Evolutionary conservation across 768 basidiomycete genomes (phyloP).

Genomic region (Obba rivulosa): DNA sequence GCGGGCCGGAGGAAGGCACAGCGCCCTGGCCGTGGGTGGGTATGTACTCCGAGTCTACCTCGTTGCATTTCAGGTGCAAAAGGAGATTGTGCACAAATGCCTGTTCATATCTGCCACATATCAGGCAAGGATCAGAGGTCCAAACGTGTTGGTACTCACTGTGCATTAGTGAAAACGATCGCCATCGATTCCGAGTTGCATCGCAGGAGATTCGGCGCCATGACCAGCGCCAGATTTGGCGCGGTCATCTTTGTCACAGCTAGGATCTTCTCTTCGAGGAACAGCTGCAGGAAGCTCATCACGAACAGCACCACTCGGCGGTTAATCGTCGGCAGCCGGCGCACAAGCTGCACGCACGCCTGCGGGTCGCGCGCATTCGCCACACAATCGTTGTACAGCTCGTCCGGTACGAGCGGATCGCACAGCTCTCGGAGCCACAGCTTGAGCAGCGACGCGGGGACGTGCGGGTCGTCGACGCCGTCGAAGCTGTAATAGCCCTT

Average conservation of each 20-base stretch:
- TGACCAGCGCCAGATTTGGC: constrained; percentile 81
- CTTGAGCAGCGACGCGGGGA: constrained; percentile 86
- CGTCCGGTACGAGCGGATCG: constrained; percentile 88
- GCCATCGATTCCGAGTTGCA: constrained; percentile 87
- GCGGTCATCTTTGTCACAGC: constrained; percentile 84
- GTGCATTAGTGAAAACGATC: constrained; percentile 86
- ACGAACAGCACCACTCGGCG: constrained; percentile 83
- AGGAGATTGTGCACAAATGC: constrained; percentile 83
- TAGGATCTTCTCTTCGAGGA: constrained; percentile 73
- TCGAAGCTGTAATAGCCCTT: constrained; percentile 88
- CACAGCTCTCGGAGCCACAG: constrained; percentile 90
- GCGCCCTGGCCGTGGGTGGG: constrained; percentile 79
- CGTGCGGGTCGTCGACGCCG: constrained; percentile 85
- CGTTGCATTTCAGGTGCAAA: constrained; percentile 68
- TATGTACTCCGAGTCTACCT: constrained; percentile 71
- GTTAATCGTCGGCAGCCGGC: constrained; percentile 79
- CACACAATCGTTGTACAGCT: constrained; percentile 89
- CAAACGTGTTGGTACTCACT: constrained; percentile 44
- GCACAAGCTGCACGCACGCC: constrained; percentile 69
- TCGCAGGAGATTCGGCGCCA: constrained; percentile 86
- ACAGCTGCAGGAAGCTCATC: constrained; percentile 86
- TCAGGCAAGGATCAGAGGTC: background rate
- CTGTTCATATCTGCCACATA: constrained; percentile 66
- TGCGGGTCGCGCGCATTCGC: constrained; percentile 58
- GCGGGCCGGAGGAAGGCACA: constrained; percentile 37